These are phyloP conservation scores for Beauveria pseudobassiana DNA, from an alignment of 2,329 filamentous ascomycete genomes.

Conservation along the genomic window DNA sequence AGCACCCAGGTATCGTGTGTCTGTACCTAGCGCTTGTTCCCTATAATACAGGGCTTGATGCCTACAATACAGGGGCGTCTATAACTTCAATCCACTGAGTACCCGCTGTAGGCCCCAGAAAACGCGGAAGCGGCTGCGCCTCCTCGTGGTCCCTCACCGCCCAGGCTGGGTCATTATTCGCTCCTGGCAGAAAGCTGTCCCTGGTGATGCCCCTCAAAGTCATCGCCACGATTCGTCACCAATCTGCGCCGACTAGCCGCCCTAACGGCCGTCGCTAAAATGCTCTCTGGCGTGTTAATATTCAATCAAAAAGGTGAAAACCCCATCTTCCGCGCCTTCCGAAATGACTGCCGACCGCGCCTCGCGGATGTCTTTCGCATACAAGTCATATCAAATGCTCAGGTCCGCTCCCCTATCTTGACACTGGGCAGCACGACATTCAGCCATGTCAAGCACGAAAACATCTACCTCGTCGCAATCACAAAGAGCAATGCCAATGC, in stretches of 20 bases:
- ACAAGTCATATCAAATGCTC: slow-evolving; percentile 96
- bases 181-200: slow-evolving; percentile 4
- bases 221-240: background rate
- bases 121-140: no score
- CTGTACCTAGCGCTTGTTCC: no score
- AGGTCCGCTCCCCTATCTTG: slow-evolving; percentile 94
- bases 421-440: slow-evolving; percentile 97
- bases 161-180: background rate
- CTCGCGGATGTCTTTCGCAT: slow-evolving; percentile 99
- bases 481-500: slow-evolving; percentile 99
- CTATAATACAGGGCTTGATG: background rate
- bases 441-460: slow-evolving; percentile 98
- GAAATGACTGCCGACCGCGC: slow-evolving; percentile 94
- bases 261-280: slow-evolving; percentile 28
- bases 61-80: no score
- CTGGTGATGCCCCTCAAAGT: slow-evolving; percentile 1
- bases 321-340: slow-evolving; percentile 97
- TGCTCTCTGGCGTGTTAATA: slow-evolving; percentile 94
- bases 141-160: background rate
- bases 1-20: no score
- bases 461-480: slow-evolving; percentile 95
- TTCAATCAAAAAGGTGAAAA: slow-evolving; percentile 99
- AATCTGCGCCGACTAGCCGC: background rate
- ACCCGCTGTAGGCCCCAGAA: background rate
- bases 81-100: background rate